phyloP scores from a whole-genome alignment of 371 early-diverging fungal genomes.

The Blakeslea trispora region DNA sequence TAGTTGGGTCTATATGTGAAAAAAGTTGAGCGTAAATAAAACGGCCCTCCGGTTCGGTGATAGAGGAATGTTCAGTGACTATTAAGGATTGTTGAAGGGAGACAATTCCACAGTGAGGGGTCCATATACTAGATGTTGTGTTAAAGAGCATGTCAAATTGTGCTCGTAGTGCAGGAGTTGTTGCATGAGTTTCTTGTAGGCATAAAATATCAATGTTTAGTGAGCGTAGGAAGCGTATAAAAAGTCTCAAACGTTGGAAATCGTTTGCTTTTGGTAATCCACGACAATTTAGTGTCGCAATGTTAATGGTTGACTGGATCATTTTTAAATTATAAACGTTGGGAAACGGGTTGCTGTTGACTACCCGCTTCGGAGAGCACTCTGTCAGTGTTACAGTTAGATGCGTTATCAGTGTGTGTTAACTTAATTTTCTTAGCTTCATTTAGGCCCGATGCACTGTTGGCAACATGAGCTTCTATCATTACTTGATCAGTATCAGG shows the following conservation, averaged over 20 bases:
- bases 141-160: slow-evolving; percentile 4
- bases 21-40: not conserved
- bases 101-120: slow-evolving; percentile 3
- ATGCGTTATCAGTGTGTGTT: not conserved
- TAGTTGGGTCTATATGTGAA: not conserved
- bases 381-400: not conserved
- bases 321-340: not conserved
- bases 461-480: too few relatives aligned
- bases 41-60: not conserved
- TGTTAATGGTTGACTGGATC: not conserved
- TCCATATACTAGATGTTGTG: not conserved
- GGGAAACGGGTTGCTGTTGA: not conserved
- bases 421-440: too few relatives aligned
- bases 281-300: not conserved
- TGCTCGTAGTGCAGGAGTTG: too few relatives aligned
- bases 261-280: slow-evolving; percentile 11
- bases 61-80: not conserved
- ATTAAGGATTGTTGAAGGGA: not conserved
- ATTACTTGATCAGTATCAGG: too few relatives aligned
- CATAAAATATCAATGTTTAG: not conserved
- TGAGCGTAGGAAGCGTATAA: slow-evolving; percentile 5
- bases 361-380: not conserved
- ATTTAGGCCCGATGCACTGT: too few relatives aligned
- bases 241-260: not conserved
- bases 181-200: slow-evolving; percentile 18